Percentiles rank a stretch among this genome's conserved stretches.
phyloP scores from a whole-genome alignment of 371 early-diverging fungal genomes.

The Rhizopus arrhizus region DNA sequence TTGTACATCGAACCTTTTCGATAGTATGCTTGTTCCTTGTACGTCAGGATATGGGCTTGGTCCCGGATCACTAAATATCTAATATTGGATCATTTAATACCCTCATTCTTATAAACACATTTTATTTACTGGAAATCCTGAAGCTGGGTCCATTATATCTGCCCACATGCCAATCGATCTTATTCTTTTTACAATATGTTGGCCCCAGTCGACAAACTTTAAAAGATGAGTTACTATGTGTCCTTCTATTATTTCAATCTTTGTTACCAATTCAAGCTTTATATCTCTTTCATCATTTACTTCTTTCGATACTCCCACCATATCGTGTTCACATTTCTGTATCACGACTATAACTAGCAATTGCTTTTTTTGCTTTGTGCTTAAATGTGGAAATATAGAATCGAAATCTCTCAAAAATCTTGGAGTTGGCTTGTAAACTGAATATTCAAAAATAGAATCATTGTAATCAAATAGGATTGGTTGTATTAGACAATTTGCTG shows the following conservation, averaged over 20 bases:
- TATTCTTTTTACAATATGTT: slow-evolving; percentile 55
- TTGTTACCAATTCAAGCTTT: slow-evolving; percentile 72
- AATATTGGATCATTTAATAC: background rate
- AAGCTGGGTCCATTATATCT: slow-evolving; percentile 92
- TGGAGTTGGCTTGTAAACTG: slow-evolving; percentile 37
- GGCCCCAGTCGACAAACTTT: slow-evolving; percentile 79
- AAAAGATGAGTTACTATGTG: background rate
- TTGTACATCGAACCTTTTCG: slow-evolving; percentile 64
- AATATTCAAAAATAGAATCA: slow-evolving; percentile 44
- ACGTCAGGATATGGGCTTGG: slow-evolving; percentile 87
- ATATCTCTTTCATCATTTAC: slow-evolving; percentile 80
- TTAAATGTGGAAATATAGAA: slow-evolving; percentile 48
- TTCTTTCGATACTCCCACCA: slow-evolving; percentile 71
- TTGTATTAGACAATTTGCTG: slow-evolving; percentile 20
- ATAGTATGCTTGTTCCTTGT: slow-evolving; percentile 70
- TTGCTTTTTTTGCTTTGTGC: slow-evolving; percentile 47
- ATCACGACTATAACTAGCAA: slow-evolving; percentile 79
- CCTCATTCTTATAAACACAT: background rate
- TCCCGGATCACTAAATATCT: slow-evolving; percentile 64
- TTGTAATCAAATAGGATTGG: slow-evolving; percentile 35
- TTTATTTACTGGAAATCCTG: slow-evolving; percentile 77
- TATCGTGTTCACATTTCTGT: slow-evolving; percentile 71
- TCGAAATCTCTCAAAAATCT: slow-evolving; percentile 42
- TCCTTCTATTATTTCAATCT: background rate
- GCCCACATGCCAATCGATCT: slow-evolving; percentile 76